A percentile compares a stretch with the other conserved stretches of the same genome.
Conservation (phyloP, 805 yeast genomes). For the Groenewaldozyma salmanticensis region DNA sequence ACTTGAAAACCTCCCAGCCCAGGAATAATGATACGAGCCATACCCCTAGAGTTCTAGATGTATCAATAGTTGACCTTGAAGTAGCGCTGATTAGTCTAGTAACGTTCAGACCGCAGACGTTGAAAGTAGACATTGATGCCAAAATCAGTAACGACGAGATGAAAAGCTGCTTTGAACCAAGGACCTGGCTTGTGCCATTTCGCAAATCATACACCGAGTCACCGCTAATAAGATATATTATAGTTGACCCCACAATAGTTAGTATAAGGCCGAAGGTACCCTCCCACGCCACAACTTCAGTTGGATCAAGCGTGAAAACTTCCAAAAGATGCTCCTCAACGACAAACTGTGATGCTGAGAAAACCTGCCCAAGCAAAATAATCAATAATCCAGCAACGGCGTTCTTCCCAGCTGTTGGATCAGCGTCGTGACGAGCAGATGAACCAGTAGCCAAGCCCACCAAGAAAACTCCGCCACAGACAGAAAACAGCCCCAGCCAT, state of each 20-base stretch:
- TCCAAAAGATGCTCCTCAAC: constrained; percentile 60
- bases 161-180: constrained; percentile 26
- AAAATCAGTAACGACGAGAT: constrained; percentile 52
- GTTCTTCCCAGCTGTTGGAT: not conserved
- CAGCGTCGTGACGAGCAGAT: not conserved
- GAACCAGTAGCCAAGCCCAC: constrained; percentile 59
- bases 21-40: constrained; percentile 60
- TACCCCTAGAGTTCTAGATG: constrained; percentile 63
- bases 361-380: constrained; percentile 51
- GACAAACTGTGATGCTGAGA: constrained; percentile 70
- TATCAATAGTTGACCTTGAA: constrained; percentile 68
- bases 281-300: constrained; percentile 62
- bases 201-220: constrained; percentile 30
- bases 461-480: constrained; percentile 56
- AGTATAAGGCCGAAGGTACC: constrained; percentile 54
- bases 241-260: constrained; percentile 35
- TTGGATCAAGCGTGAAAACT: constrained; percentile 45
- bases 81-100: constrained; percentile 64
- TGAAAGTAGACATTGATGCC: constrained; percentile 64
- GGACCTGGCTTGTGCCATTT: constrained; percentile 15
- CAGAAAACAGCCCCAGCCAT: constrained; percentile 59
- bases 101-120: constrained; percentile 61
- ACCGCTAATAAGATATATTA: not conserved
- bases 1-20: constrained; percentile 67
- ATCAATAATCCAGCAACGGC: constrained; percentile 44